Evolutionary conservation across 108 stramenopile species (phyloP).

Genomic region (Heterococcus sp.): DNA sequence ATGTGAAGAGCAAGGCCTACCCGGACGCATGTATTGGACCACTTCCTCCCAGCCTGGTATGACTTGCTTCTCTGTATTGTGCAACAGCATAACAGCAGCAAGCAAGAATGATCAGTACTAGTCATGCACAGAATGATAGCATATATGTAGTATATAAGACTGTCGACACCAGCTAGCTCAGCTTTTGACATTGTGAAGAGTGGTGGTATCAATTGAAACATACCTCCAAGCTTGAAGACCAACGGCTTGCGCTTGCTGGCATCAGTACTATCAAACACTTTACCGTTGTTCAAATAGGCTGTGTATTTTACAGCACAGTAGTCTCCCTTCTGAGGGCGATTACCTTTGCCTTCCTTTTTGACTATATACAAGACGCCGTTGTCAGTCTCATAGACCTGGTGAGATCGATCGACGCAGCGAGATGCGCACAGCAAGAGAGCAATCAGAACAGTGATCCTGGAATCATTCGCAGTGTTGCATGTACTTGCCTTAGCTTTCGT

Average conservation of each 20-base stretch:
- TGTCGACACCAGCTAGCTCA: neutral
- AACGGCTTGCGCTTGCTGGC: neutral
- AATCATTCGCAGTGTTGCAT: too few species aligned
- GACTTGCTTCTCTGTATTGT: neutral
- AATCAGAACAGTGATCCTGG: too few species aligned
- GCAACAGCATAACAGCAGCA: neutral
- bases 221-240: neutral
- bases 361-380: neutral
- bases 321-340: neutral
- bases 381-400: neutral
- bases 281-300: neutral
- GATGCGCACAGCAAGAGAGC: too few species aligned
- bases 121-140: neutral
- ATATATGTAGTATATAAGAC: neutral
- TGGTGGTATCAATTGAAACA: too few species aligned
- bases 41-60: neutral
- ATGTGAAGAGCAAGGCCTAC: too few species aligned
- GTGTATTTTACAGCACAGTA: neutral
- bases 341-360: neutral
- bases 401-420: too few species aligned
- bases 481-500: too few species aligned
- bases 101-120: neutral
- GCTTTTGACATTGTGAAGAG: too few species aligned
- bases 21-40: neutral
- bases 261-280: neutral